A percentile compares a stretch with the other conserved stretches of the same genome.
These are phyloP conservation scores for Venturia aucupariae DNA, from an alignment of 2,329 filamentous ascomycete genomes.

Conservation along the genomic window DNA sequence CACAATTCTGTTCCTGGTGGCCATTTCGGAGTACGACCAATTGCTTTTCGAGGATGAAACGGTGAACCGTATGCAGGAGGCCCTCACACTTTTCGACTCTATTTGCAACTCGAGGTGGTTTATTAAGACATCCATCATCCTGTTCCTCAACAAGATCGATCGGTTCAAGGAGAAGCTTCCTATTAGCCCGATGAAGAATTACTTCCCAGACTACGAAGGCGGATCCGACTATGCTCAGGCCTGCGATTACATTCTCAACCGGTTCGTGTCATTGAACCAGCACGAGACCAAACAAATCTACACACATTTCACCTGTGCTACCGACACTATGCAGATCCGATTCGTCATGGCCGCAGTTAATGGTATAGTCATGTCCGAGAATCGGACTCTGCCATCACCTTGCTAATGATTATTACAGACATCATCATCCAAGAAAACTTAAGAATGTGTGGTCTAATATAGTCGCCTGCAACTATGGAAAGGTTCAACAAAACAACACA, in stretches of 20 bases:
- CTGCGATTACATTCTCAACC: slow-evolving; percentile 97
- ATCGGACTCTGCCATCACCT: background rate
- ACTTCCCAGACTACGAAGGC: slow-evolving; percentile 72
- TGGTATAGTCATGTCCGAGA: slow-evolving; percentile 50
- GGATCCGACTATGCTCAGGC: slow-evolving; percentile 92
- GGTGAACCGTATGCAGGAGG: slow-evolving; percentile 66
- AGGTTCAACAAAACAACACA: background rate
- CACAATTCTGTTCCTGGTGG: slow-evolving; percentile 90
- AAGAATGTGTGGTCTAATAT: slow-evolving; percentile 92
- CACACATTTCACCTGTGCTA: slow-evolving; percentile 98
- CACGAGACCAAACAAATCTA: slow-evolving; percentile 99
- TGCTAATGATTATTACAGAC: slow-evolving; percentile 53
- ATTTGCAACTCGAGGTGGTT: slow-evolving; percentile 67
- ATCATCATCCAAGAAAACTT: slow-evolving; percentile 99
- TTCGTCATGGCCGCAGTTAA: slow-evolving; percentile 99
- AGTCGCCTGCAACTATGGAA: slow-evolving; percentile 30
- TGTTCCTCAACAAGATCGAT: slow-evolving; percentile 69
- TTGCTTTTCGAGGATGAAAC: slow-evolving; percentile 93
- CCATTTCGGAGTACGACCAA: slow-evolving; percentile 96
- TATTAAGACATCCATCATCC: slow-evolving; percentile 62
- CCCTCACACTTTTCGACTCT: slow-evolving; percentile 60
- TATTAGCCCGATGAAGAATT: slow-evolving; percentile 66
- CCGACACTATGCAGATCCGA: slow-evolving; percentile 95
- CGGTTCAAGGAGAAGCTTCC: slow-evolving; percentile 67
- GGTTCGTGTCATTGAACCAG: slow-evolving; percentile 96